phyloP scores from a whole-genome alignment of 495 filamentous ascomycete species.

The Xylaria scruposa region DNA sequence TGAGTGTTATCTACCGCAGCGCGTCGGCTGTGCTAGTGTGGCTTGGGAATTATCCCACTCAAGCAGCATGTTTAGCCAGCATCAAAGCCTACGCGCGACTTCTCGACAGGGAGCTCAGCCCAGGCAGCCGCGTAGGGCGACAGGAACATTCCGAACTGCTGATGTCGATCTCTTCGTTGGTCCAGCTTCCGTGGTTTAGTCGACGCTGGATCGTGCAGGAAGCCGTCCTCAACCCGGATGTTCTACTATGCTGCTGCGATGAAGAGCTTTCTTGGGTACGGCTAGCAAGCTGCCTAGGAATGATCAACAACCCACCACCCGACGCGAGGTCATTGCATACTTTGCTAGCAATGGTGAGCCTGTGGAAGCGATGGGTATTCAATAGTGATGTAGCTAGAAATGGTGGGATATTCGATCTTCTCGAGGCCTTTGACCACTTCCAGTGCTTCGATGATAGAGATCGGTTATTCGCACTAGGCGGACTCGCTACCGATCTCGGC shows the following conservation, averaged over 20 bases:
- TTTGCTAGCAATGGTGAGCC: neutral
- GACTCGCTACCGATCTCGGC: slow-evolving; percentile 8
- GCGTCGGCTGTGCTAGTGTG: slow-evolving; percentile 30
- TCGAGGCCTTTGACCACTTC: slow-evolving; percentile 9
- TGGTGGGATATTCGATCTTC: slow-evolving; percentile 12
- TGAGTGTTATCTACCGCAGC: slow-evolving; percentile 26
- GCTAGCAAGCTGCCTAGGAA: neutral
- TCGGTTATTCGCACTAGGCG: slow-evolving; percentile 19
- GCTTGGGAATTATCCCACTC: slow-evolving; percentile 26
- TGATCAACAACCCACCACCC: neutral
- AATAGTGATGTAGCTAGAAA: neutral
- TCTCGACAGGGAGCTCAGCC: neutral
- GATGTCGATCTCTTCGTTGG: slow-evolving; percentile 3
- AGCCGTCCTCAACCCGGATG: slow-evolving; percentile 15
- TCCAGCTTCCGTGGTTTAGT: slow-evolving; percentile 23
- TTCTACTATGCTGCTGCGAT: slow-evolving; percentile 1
- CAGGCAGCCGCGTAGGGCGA: neutral
- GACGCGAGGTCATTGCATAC: neutral
- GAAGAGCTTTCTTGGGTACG: slow-evolving; percentile 19
- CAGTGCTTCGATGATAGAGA: slow-evolving; percentile 24
- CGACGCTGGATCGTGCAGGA: slow-evolving; percentile 29
- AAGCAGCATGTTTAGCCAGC: slow-evolving; percentile 1
- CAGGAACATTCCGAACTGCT: neutral
- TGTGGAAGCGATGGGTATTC: slow-evolving; percentile 16
- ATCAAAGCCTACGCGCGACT: neutral